Evolutionary conservation across 2,329 filamentous ascomycete species (phyloP), one percentile per base, ranked within the genome.

Genomic region (Neofusicoccum ribis): DNA sequence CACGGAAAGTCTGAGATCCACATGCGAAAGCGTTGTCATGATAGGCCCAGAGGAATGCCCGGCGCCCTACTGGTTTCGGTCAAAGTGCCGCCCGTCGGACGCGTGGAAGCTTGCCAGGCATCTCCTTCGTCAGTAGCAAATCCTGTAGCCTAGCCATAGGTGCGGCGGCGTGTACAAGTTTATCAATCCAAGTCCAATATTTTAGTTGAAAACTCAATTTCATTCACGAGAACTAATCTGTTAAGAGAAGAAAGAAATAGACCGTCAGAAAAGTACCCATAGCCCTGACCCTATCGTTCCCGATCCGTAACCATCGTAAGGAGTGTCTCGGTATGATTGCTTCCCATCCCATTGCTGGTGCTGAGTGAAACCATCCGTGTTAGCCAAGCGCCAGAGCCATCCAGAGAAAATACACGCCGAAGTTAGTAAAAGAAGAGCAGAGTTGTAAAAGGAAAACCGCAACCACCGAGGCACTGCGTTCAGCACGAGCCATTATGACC

Each of bases 401-500:
- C 56, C 56, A 60, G 56, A 60, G 56, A 60, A 31, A 31, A 60
- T 60, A 60, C 56, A 60, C 56, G 56, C 56, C 56, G 44, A 60
- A 47, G 56, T 60, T 47, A 60, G 56, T 37, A 44, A 49, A 20
- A 47, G 43, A 60, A 23, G n/a, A 47, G 41, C 36, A 59, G 36
- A 23, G 17, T 47, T 20, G 27, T 20, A 39, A 59, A 60, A 36
- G 41, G 15, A 47, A 37, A 47, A 36, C 31, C 27, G 15, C 37
- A n/a, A 11, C 15, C 56, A 36, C 50, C 50, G 17, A n/a, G 17
- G 34, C 50, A n/a, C 31, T 39, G 50, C 34, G 34, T 23, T 37
- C 17, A 14, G 34, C 44, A 7, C 36, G n/a, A 37, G 31, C 23
- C 17, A n/a, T 12, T 37, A 20, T 12, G 37, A 6, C n/a, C 27